phyloP scores from a whole-genome alignment of 352 stramenopile species.

The Halophytophthora polymorphica region DNA sequence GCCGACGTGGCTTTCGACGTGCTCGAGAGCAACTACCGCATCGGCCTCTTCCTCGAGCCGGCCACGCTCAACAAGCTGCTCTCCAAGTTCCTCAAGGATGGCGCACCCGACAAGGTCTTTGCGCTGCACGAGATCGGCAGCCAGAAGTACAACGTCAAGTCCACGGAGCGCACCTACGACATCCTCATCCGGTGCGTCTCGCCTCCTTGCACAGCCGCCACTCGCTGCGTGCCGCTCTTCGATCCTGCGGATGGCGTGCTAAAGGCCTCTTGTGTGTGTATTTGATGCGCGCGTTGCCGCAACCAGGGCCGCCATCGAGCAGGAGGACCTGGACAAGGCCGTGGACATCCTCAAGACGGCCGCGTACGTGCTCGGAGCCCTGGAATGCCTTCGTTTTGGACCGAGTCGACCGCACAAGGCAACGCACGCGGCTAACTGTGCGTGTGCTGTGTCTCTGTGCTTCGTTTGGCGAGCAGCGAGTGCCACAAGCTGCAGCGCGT shows the following conservation, averaged over 20 bases:
- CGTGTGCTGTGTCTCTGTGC: conserved; percentile 6
- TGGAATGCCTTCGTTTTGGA: too few species aligned
- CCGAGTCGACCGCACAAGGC: too few species aligned
- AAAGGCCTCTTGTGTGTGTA: background rate
- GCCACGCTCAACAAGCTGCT: conserved; percentile 82
- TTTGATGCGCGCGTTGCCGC: background rate
- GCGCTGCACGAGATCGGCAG: conserved; percentile 72
- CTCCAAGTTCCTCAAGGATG: conserved; percentile 79
- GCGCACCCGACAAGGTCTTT: conserved; percentile 77
- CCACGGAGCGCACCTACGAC: conserved; percentile 80
- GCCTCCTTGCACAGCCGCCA: background rate
- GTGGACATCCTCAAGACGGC: conserved; percentile 70
- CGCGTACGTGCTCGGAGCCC: conserved; percentile 39
- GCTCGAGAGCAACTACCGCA: conserved; percentile 79
- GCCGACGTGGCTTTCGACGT: conserved; percentile 74
- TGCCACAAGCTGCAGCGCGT: conserved; percentile 75
- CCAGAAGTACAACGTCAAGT: conserved; percentile 81
- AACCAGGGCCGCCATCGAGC: conserved; percentile 58
- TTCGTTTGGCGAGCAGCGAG: conserved; percentile 27
- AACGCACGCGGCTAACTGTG: conserved; percentile 9
- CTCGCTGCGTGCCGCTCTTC: background rate
- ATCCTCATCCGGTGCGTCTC: conserved; percentile 68
- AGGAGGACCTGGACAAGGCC: conserved; percentile 71
- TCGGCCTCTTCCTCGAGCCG: conserved; percentile 76
- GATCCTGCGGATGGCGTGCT: background rate